Percentiles rank a stretch among this genome's conserved stretches.
Conservation (phyloP, 805 yeast genomes). For the Yarrowia bubula region DNA sequence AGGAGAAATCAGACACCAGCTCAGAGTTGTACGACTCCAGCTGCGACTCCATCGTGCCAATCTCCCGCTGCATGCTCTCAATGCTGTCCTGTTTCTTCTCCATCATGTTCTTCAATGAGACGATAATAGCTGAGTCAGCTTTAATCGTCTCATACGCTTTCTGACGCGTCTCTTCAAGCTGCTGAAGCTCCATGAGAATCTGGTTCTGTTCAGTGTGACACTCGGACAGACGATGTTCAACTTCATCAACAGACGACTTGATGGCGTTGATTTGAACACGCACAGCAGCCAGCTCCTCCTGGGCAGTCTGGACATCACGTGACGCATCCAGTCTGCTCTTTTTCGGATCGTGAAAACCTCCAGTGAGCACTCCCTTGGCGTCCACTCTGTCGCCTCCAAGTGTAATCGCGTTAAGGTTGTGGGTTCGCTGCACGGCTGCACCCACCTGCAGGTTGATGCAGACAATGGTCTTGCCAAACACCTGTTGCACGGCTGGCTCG, state of each 20-base stretch:
- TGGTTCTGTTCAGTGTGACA: slow-evolving; percentile 48
- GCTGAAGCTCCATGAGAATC: slow-evolving; percentile 26
- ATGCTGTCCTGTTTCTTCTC: background rate
- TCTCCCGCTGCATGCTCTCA: slow-evolving; percentile 29
- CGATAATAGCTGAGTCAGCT: background rate
- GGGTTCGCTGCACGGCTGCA: slow-evolving; percentile 58
- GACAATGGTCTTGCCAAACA: slow-evolving; percentile 79
- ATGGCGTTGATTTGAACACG: slow-evolving; percentile 41
- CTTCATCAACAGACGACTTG: slow-evolving; percentile 26
- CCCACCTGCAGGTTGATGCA: slow-evolving; percentile 69
- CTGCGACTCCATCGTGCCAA: slow-evolving; percentile 41
- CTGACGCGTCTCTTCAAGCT: slow-evolving; percentile 29
- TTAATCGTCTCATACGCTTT: background rate
- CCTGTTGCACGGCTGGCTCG: slow-evolving; percentile 67
- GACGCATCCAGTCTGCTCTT: slow-evolving; percentile 70
- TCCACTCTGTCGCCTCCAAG: slow-evolving; percentile 90
- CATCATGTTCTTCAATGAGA: background rate
- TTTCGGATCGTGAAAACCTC: slow-evolving; percentile 77
- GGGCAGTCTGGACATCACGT: slow-evolving; percentile 53
- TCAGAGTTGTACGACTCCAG: slow-evolving; percentile 50
- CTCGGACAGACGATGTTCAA: slow-evolving; percentile 54
- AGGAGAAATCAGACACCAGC: slow-evolving; percentile 51
- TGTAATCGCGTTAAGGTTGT: slow-evolving; percentile 73
- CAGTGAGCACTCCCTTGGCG: slow-evolving; percentile 77
- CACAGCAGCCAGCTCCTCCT: slow-evolving; percentile 43